Conservation (phyloP, 768 basidiomycete species). For the Boletellus ananiceps region DNA sequence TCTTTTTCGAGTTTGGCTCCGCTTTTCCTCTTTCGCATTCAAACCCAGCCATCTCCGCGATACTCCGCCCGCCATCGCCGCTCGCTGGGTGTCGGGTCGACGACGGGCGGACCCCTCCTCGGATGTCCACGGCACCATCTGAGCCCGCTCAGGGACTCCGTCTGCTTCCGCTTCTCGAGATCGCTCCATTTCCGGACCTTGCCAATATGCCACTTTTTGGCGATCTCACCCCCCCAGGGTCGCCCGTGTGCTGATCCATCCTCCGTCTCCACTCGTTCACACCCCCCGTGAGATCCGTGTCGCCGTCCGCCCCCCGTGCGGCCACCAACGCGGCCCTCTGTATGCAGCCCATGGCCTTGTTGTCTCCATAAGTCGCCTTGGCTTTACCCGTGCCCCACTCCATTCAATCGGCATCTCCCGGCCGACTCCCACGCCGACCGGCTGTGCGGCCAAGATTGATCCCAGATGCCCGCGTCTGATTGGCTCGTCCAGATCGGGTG, state of each 20-base stretch:
- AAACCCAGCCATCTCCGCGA: constrained; percentile 30
- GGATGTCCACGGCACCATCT: constrained; percentile 16
- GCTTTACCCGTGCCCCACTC: constrained; percentile 7
- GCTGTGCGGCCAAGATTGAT: constrained; percentile 26
- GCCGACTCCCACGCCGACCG: constrained; percentile 23
- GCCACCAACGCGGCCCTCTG: too few species aligned
- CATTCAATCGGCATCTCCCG: constrained; percentile 30
- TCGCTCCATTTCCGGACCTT: constrained; percentile 21
- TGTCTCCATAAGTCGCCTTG: constrained; percentile 11
- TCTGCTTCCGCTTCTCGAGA: too few species aligned
- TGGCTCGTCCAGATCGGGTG: constrained; percentile 5
- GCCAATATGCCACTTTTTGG: constrained; percentile 20
- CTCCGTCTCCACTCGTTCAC: not conserved
- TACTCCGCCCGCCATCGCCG: constrained; percentile 3
- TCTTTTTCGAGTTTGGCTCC: constrained; percentile 33
- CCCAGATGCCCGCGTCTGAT: constrained; percentile 15
- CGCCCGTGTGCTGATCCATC: too few species aligned
- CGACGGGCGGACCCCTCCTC: not conserved
- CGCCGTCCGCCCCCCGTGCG: too few species aligned
- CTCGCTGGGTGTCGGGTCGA: constrained; percentile 17
- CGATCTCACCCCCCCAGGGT: constrained; percentile 14
- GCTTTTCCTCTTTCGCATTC: constrained; percentile 21
- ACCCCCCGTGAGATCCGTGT: too few species aligned
- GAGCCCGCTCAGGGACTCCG: too few species aligned
- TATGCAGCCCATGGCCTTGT: constrained; percentile 6